These are phyloP conservation scores for Candida verbasci DNA, from an alignment of 805 yeast genomes.

Conservation along the genomic window DNA sequence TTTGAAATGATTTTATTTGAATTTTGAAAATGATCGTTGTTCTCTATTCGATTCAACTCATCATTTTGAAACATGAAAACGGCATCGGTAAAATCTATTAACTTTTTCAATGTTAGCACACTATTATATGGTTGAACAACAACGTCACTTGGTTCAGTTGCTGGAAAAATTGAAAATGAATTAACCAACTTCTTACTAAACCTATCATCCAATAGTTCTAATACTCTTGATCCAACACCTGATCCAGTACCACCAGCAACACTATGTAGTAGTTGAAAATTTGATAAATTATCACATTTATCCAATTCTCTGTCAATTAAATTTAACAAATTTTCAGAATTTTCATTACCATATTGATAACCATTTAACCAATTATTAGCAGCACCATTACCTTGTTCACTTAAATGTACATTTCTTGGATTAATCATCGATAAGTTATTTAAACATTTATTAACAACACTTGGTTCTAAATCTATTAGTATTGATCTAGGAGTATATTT, in stretches of 20 bases:
- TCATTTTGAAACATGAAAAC: conserved; percentile 89
- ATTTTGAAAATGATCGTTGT: conserved; percentile 48
- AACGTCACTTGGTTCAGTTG: conserved; percentile 79
- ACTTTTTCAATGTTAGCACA: conserved; percentile 71
- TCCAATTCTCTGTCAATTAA: conserved; percentile 88
- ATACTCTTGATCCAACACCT: conserved; percentile 80
- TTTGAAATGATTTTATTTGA: conserved; percentile 83
- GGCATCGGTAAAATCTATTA: conserved; percentile 82
- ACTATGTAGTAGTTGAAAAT: conserved; percentile 87
- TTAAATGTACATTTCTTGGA: conserved; percentile 74
- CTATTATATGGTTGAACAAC: conserved; percentile 97
- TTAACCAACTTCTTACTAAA: conserved; percentile 76
- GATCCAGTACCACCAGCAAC: conserved; percentile 99
- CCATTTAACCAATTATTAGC: conserved; percentile 97
- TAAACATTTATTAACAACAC: conserved; percentile 66
- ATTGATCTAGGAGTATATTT: conserved; percentile 87
- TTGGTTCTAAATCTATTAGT: conserved; percentile 84
- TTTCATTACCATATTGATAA: conserved; percentile 63
- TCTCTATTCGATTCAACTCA: conserved; percentile 71
- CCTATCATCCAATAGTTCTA: conserved; percentile 76
- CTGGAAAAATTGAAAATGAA: conserved; percentile 85
- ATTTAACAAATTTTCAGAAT: conserved; percentile 71
- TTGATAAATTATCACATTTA: conserved; percentile 82
- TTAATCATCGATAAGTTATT: conserved; percentile 63
- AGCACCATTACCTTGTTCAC: conserved; percentile 86